Evolutionary conservation across 129 eudicot species (phyloP).

Genomic region (Artemisia argyi): DNA sequence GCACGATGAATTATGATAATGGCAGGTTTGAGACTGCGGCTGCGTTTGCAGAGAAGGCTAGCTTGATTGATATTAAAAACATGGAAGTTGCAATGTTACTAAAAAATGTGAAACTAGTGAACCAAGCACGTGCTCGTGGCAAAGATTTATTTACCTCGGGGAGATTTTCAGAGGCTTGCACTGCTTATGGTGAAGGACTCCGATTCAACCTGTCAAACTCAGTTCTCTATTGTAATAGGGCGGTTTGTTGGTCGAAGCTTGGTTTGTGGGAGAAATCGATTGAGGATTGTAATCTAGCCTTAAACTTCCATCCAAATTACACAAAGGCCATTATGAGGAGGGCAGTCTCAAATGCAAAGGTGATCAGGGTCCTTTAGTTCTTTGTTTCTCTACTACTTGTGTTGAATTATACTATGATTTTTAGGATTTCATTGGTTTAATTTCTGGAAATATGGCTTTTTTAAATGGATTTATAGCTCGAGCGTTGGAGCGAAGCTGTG

Average conservation of each 20-base stretch:
- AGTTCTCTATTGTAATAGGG: slow-evolving; percentile 55
- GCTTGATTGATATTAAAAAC: slow-evolving; percentile 39
- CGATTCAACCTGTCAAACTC: slow-evolving; percentile 48
- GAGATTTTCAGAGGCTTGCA: slow-evolving; percentile 49
- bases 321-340: slow-evolving; percentile 58
- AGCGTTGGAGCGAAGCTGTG: slow-evolving; percentile 57
- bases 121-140: slow-evolving; percentile 51
- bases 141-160: slow-evolving; percentile 50
- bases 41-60: slow-evolving; percentile 53
- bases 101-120: slow-evolving; percentile 45
- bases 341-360: slow-evolving; percentile 63
- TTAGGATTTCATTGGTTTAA: slow-evolving; percentile 1
- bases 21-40: slow-evolving; percentile 58
- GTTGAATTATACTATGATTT: too few relatives aligned
- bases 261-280: slow-evolving; percentile 58
- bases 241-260: slow-evolving; percentile 67
- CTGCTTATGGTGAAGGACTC: slow-evolving; percentile 62
- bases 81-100: slow-evolving; percentile 49
- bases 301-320: slow-evolving; percentile 57
- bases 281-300: slow-evolving; percentile 54
- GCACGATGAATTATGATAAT: slow-evolving; percentile 21
- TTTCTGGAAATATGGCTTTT: neutral
- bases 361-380: slow-evolving; percentile 16
- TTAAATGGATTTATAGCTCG: slow-evolving; percentile 38
- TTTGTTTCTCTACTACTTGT: neutral